Evolutionary conservation across 2,329 filamentous ascomycete species (phyloP).

Genomic region (Xylaria hypoxylon): DNA sequence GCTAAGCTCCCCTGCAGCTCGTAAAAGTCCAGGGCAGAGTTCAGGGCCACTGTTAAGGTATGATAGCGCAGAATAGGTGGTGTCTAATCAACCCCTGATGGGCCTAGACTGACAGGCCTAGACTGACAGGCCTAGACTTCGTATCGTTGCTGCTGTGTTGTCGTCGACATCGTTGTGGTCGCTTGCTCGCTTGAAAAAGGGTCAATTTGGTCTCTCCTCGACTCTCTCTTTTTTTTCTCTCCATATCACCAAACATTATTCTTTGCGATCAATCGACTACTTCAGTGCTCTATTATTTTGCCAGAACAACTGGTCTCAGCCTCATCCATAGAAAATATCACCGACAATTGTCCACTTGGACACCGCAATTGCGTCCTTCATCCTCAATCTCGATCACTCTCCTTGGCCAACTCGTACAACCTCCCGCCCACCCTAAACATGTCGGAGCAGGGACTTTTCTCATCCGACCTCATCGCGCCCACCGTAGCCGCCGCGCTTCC

Average conservation of each 20-base stretch:
- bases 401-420: neutral
- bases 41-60: neutral
- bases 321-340: neutral
- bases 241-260: neutral
- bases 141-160: conserved; percentile 3
- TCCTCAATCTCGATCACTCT: conserved; percentile 1
- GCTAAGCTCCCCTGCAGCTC: conserved; percentile 35
- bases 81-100: conserved; percentile 11
- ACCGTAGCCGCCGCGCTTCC: conserved; percentile 79
- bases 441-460: conserved; percentile 76
- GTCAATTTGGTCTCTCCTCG: neutral
- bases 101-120: conserved; percentile 12
- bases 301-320: neutral
- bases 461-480: conserved; percentile 79
- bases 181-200: conserved; percentile 9
- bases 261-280: neutral
- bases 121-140: conserved; percentile 4
- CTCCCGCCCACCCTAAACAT: conserved; percentile 38
- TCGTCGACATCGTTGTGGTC: conserved; percentile 9
- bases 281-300: neutral
- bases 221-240: neutral
- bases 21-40: conserved; percentile 3
- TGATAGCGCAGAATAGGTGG: conserved; percentile 17
- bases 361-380: conserved; percentile 1
- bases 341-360: neutral